Evolutionary conservation across 768 basidiomycete species (phyloP).

Genomic region (Trametes gibbosa): DNA sequence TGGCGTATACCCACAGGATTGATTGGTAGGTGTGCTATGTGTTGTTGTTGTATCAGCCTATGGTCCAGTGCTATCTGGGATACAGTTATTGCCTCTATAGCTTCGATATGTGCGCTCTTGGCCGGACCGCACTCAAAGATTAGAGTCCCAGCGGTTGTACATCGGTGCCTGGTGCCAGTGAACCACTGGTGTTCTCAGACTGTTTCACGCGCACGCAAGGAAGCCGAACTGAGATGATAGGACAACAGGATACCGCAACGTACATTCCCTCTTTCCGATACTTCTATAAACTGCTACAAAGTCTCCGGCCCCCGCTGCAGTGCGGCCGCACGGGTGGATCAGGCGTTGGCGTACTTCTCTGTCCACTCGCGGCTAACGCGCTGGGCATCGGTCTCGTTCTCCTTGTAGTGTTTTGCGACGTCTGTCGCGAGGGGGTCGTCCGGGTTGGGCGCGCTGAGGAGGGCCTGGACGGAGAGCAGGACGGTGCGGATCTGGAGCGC

Average conservation of each 20-base stretch:
- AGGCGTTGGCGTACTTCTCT: constrained; percentile 67
- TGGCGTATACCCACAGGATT: neutral
- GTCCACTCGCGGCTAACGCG: constrained; percentile 96
- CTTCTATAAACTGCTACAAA: neutral
- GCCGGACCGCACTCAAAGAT: no score
- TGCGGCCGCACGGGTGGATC: neutral
- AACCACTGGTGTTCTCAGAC: no score
- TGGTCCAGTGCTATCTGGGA: neutral
- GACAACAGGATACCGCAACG: constrained; percentile 4
- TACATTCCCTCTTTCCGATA: constrained; percentile 7
- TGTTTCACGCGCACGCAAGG: no score
- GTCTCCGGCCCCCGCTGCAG: neutral
- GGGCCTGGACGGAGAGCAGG: constrained; percentile 93
- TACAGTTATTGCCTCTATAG: neutral
- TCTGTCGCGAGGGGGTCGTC: constrained; percentile 94
- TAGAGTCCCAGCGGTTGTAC: no score
- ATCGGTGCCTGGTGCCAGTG: no score
- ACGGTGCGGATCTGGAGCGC: constrained; percentile 98
- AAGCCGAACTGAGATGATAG: neutral
- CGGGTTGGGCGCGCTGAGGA: constrained; percentile 94
- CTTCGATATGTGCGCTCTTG: neutral
- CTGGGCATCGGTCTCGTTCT: constrained; percentile 92
- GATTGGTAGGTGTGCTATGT: neutral
- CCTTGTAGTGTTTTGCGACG: constrained; percentile 98
- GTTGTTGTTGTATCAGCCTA: neutral